Evolutionary conservation across 176 grass and related monocot genomes (phyloP).

Genomic region (Cymbopogon citratus): DNA sequence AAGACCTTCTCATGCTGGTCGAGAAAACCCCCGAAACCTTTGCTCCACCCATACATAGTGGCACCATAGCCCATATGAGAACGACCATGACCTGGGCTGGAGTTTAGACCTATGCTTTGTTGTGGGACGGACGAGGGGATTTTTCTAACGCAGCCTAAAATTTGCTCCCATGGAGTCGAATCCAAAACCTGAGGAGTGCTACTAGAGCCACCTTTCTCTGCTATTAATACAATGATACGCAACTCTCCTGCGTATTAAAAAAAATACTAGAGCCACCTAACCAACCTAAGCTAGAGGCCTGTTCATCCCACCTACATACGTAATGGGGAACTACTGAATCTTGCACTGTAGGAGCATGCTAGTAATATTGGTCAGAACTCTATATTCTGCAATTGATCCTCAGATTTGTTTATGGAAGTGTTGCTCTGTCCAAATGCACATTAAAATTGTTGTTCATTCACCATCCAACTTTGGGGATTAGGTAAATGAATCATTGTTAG

Average conservation of each 20-base stretch:
- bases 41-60: background rate
- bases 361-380: background rate
- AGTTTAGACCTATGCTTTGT: background rate
- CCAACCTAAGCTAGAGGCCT: background rate
- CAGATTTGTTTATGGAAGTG: background rate
- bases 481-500: conserved; percentile 35
- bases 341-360: background rate
- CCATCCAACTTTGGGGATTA: conserved; percentile 12
- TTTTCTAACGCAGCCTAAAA: background rate
- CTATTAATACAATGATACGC: too few species aligned
- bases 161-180: background rate
- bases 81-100: background rate
- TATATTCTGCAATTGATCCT: background rate
- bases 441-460: conserved; percentile 5
- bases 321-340: background rate
- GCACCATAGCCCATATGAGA: background rate
- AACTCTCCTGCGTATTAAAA: too few species aligned
- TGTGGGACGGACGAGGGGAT: background rate
- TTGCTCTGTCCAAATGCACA: conserved; percentile 6
- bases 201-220: background rate
- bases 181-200: background rate
- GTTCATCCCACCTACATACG: background rate
- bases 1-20: too few species aligned
- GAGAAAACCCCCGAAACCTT: too few species aligned
- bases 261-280: background rate